These are phyloP conservation scores for Lyophyllum semitale DNA, from an alignment of 768 basidiomycete species.

Conservation along the genomic window DNA sequence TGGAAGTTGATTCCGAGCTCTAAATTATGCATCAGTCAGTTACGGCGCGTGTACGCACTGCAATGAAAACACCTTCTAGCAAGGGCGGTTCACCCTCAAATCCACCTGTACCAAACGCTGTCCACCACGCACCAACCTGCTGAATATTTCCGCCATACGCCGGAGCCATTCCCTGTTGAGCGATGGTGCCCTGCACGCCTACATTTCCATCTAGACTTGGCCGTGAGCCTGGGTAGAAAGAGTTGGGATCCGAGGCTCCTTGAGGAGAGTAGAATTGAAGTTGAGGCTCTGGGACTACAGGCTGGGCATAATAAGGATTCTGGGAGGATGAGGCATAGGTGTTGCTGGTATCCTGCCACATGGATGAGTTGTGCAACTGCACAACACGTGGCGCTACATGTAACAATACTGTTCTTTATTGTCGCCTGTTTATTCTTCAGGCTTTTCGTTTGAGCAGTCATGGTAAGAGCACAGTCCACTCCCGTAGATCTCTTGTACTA, in stretches of 20 bases:
- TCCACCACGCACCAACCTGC: constrained; percentile 83
- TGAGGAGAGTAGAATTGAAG: constrained; percentile 79
- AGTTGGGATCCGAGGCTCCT: constrained; percentile 45
- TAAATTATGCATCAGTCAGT: constrained; percentile 40
- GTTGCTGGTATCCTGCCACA: constrained; percentile 77
- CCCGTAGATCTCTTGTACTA: constrained; percentile 1
- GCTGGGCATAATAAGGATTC: constrained; percentile 56
- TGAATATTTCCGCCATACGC: constrained; percentile 77
- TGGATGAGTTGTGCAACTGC: constrained; percentile 25
- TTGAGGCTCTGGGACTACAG: constrained; percentile 53
- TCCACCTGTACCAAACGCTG: constrained; percentile 93
- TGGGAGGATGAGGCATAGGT: constrained; percentile 69
- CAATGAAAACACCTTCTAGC: constrained; percentile 72
- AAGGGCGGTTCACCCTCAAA: constrained; percentile 95
- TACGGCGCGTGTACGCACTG: not conserved
- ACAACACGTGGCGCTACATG: constrained; percentile 33
- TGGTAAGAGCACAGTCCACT: constrained; percentile 35
- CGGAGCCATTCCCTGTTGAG: constrained; percentile 44
- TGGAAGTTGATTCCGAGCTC: constrained; percentile 98
- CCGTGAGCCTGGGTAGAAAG: constrained; percentile 70
- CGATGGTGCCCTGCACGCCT: constrained; percentile 53
- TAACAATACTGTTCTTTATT: constrained; percentile 22
- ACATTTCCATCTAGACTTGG: constrained; percentile 78
- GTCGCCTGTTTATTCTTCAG: constrained; percentile 27
- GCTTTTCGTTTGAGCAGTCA: constrained; percentile 32